These are phyloP conservation scores for Eutrema salsugineum DNA, from an alignment of 441 rosid species.

Conservation along the genomic window DNA sequence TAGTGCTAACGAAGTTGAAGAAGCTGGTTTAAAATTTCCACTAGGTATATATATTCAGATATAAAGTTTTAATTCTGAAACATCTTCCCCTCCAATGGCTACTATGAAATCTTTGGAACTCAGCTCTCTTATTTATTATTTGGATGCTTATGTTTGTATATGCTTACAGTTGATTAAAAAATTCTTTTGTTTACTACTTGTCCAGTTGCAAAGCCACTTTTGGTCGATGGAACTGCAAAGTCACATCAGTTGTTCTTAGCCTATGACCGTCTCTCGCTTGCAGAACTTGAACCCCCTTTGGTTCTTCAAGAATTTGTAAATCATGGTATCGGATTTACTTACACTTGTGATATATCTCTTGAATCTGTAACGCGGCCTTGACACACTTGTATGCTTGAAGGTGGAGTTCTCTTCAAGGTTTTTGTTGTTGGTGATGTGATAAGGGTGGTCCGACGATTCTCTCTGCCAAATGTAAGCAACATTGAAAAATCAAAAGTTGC, in stretches of 20 bases:
- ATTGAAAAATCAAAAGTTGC: constrained; percentile 51
- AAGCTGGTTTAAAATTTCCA: constrained; percentile 75
- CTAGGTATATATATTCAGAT: constrained; percentile 42
- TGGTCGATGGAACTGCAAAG: constrained; percentile 64
- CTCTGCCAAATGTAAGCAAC: constrained; percentile 57
- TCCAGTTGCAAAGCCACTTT: constrained; percentile 70
- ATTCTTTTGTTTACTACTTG: background rate
- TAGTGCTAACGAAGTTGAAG: constrained; percentile 58
- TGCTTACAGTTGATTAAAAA: background rate
- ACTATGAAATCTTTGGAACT: no score
- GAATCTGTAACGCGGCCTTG: background rate
- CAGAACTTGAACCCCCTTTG: constrained; percentile 60
- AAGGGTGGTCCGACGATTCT: constrained; percentile 59
- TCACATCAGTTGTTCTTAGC: constrained; percentile 67
- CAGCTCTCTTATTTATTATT: no score
- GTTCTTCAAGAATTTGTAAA: constrained; percentile 73
- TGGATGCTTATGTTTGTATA: no score
- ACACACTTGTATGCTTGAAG: constrained; percentile 37
- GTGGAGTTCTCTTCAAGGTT: constrained; percentile 68
- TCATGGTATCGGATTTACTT: constrained; percentile 34
- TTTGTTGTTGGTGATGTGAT: constrained; percentile 67
- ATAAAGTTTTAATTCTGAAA: background rate
- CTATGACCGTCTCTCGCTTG: constrained; percentile 50
- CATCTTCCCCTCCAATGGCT: background rate
- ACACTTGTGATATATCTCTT: background rate